A percentile compares a stretch with the other conserved stretches of the same genome.
phyloP scores from a whole-genome alignment of 1,284 basidiomycete genomes.

The Ceratobasidium sp. region DNA sequence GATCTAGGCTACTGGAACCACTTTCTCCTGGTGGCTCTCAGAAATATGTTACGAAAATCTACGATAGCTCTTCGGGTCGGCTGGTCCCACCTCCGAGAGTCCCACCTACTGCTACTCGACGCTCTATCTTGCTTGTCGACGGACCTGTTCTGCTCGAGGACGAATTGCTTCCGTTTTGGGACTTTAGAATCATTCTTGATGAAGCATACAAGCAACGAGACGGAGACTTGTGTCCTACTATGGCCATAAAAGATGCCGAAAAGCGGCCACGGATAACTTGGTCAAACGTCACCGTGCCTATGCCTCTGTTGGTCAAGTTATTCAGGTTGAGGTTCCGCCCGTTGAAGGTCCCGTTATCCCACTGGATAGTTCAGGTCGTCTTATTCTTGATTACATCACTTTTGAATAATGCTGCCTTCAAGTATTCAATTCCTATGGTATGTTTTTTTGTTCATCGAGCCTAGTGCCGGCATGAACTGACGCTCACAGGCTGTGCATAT shows the following conservation, averaged over 20 bases:
- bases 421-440: conserved; percentile 83
- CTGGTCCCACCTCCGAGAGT: background rate
- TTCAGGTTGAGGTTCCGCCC: conserved; percentile 63
- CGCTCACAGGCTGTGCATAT: conserved; percentile 78
- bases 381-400: conserved; percentile 86
- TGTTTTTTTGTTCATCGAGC: background rate
- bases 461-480: background rate
- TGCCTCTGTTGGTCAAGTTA: conserved; percentile 38
- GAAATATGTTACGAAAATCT: conserved; percentile 28
- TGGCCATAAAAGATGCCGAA: background rate
- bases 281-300: conserved; percentile 31
- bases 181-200: conserved; percentile 14
- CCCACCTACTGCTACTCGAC: conserved; percentile 23
- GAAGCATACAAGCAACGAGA: background rate
- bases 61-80: background rate
- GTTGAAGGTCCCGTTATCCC: conserved; percentile 76
- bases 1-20: conserved; percentile 31
- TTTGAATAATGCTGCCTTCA: conserved; percentile 93
- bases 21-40: conserved; percentile 25
- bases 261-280: conserved; percentile 18
- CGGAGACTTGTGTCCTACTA: conserved; percentile 6
- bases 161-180: conserved; percentile 7
- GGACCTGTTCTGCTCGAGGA: background rate
- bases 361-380: conserved; percentile 85
- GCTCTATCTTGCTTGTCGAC: conserved; percentile 30